Evolutionary conservation across 805 yeast genomes (phyloP), one percentile per base, ranked within the genome.

Genomic region (Wickerhamomyces mucosus): DNA sequence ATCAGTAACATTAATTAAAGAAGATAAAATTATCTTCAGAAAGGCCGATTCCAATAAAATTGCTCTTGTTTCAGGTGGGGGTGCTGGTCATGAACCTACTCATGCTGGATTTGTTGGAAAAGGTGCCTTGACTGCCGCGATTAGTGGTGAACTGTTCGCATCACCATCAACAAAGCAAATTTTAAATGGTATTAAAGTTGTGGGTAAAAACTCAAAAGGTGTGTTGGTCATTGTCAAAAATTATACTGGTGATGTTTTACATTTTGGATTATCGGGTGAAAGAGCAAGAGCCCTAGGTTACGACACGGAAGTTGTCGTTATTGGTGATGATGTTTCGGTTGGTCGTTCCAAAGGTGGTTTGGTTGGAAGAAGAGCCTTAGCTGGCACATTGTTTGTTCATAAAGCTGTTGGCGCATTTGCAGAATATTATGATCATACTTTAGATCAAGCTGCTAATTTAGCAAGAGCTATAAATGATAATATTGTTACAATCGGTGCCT

Each of bases 131-230:
- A 84, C 82, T 42, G 94, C 78, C 25, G 96, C 95, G 0, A 95
- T 88, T 5, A 75, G 86, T 33, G 97, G 97, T 22, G 74, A 78
- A 33, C 69, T 84, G n/a, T 88, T 88, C 61, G 96, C 96, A 0
- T 84, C 95, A 11, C 97, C 97, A 4, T 73, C 86, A n/a, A 84
- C 95, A 1, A 81, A 77, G 47, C 97, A 88, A 57, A 82, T 88
- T 43, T 57, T 86, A 32, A 72, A 73, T 41, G 78, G 85, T 10
- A 61, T 72, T 26, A 58, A 61, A 37, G 44, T 70, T 6, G 51
- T 63, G 3, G 48, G 45, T 28, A 65, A 33, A 13, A 22, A 66
- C 20, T 53, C 63, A 7, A 67, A 68, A 37, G 96, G 95, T 18
- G 77, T 84, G 6, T 56, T 88, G 32, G 60, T 88, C 24, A 71